phyloP scores from a whole-genome alignment of 305 asterid species.

The Plantago rigida region DNA sequence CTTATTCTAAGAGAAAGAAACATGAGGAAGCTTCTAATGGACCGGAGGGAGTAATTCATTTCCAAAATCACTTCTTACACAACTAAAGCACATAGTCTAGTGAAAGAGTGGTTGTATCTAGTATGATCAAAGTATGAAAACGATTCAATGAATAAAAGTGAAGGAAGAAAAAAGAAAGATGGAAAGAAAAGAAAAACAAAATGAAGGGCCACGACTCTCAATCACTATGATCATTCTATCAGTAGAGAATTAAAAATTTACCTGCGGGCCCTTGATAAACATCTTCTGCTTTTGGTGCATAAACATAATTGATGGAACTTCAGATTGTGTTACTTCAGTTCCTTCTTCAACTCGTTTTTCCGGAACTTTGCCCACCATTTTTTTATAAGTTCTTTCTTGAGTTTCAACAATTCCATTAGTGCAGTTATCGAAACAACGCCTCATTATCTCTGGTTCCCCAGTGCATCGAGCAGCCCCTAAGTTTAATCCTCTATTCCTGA shows the following conservation, averaged over 20 bases:
- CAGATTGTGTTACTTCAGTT: slow-evolving; percentile 45
- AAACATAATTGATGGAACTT: slow-evolving; percentile 32
- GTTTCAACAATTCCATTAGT: slow-evolving; percentile 28
- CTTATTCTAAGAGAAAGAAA: too few species aligned
- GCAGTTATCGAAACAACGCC: slow-evolving; percentile 25
- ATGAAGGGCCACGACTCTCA: too few species aligned
- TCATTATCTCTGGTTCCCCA: slow-evolving; percentile 36
- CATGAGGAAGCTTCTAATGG: too few species aligned
- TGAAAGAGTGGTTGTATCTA: neutral
- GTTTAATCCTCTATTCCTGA: slow-evolving; percentile 46
- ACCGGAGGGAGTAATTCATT: too few species aligned
- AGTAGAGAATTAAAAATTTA: neutral
- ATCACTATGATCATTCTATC: too few species aligned
- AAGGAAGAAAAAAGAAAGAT: too few species aligned
- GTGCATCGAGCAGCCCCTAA: slow-evolving; percentile 30
- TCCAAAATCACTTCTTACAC: neutral
- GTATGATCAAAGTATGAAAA: slow-evolving; percentile 3
- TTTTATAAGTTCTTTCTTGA: slow-evolving; percentile 15
- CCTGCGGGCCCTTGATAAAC: too few species aligned
- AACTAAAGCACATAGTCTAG: neutral
- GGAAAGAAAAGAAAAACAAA: neutral
- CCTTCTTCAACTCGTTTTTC: slow-evolving; percentile 75
- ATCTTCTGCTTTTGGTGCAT: slow-evolving; percentile 38
- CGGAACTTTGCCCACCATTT: slow-evolving; percentile 29
- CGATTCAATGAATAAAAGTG: too few species aligned